phyloP scores from a whole-genome alignment of 805 yeast species.

The Candida chauliodis region DNA sequence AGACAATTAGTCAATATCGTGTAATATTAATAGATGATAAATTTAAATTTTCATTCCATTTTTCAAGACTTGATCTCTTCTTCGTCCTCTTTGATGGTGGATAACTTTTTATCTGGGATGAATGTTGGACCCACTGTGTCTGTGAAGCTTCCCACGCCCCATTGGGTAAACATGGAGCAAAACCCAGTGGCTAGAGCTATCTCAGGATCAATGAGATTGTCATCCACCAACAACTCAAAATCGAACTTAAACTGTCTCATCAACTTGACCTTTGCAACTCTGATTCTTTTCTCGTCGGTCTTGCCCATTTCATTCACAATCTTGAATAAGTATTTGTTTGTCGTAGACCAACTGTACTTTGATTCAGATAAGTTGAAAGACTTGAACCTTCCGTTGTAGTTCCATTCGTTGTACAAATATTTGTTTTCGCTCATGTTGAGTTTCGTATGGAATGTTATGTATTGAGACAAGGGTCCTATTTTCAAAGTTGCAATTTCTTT shows the following conservation, averaged over 20 bases:
- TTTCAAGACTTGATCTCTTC: not conserved
- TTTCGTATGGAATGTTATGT: constrained; percentile 49
- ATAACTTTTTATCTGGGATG: constrained; percentile 12
- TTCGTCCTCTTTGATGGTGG: not conserved
- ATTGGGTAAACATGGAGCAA: constrained; percentile 61
- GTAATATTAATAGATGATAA: not conserved
- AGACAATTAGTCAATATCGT: constrained; percentile 20
- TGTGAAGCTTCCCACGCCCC: constrained; percentile 56
- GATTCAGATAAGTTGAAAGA: constrained; percentile 53
- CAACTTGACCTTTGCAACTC: constrained; percentile 53
- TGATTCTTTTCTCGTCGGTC: constrained; percentile 50
- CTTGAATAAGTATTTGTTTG: constrained; percentile 49
- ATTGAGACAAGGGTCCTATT: constrained; percentile 43
- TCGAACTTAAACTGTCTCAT: constrained; percentile 60
- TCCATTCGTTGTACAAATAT: constrained; percentile 30
- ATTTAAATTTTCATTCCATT: not conserved
- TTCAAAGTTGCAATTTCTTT: constrained; percentile 49
- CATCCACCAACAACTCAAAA: constrained; percentile 54
- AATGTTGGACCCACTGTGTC: constrained; percentile 53
- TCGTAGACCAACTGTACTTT: constrained; percentile 54
- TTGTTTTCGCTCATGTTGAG: constrained; percentile 44
- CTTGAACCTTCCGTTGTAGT: constrained; percentile 38
- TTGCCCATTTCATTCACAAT: constrained; percentile 54
- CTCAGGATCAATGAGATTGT: constrained; percentile 43
- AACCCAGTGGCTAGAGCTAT: constrained; percentile 59